phyloP scores from a whole-genome alignment of 108 stramenopile genomes.

The Cyclotella baltica region DNA sequence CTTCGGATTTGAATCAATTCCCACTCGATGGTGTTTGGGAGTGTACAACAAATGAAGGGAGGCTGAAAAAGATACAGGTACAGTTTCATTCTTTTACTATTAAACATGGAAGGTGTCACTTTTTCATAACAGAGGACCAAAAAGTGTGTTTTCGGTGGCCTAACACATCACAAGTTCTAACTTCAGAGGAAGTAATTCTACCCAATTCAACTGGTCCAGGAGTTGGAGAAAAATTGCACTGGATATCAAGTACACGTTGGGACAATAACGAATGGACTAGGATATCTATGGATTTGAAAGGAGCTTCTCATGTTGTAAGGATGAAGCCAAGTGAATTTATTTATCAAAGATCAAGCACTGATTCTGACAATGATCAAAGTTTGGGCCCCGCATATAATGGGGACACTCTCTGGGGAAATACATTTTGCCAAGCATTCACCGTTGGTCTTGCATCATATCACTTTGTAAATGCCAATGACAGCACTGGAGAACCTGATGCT shows the following conservation, averaged over 20 bases:
- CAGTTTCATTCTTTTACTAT: slow-evolving; percentile 29
- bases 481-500: slow-evolving; percentile 20
- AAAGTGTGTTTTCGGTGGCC: slow-evolving; percentile 22
- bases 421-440: slow-evolving; percentile 67
- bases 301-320: neutral
- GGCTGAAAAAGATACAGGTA: slow-evolving; percentile 21
- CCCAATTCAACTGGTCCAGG: slow-evolving; percentile 47
- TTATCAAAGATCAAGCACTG: slow-evolving; percentile 19
- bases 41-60: slow-evolving; percentile 31
- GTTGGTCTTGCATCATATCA: slow-evolving; percentile 86
- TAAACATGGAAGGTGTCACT: neutral
- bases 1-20: slow-evolving; percentile 11
- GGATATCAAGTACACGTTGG: slow-evolving; percentile 43
- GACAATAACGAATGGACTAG: slow-evolving; percentile 37
- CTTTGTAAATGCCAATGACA: slow-evolving; percentile 44
- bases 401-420: slow-evolving; percentile 68
- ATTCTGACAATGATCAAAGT: slow-evolving; percentile 2
- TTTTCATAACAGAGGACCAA: slow-evolving; percentile 21
- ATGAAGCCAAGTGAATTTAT: slow-evolving; percentile 9
- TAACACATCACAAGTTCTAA: slow-evolving; percentile 5
- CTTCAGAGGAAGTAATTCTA: slow-evolving; percentile 33
- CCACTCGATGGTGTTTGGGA: slow-evolving; percentile 70
- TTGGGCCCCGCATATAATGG: slow-evolving; percentile 53
- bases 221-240: slow-evolving; percentile 49
- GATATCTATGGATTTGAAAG: slow-evolving; percentile 4